A percentile compares a stretch with the other conserved stretches of the same genome.
Conservation (phyloP, 2,329 filamentous ascomycete genomes). For the Huntiella bhutanensis region DNA sequence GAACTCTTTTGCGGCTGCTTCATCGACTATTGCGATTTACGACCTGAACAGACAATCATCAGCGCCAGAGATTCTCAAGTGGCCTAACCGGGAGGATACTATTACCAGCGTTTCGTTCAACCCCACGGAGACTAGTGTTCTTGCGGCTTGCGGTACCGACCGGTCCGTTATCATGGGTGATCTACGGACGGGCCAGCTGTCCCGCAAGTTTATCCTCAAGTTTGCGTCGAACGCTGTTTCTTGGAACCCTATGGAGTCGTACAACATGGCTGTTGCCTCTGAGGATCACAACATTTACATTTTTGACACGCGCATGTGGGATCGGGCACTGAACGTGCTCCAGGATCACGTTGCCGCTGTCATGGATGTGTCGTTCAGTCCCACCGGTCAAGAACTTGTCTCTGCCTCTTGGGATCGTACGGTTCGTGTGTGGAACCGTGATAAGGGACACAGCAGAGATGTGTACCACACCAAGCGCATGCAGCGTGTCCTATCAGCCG, state of each 20-base stretch:
- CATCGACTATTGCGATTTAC: conserved; percentile 67
- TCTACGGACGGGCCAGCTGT: conserved; percentile 64
- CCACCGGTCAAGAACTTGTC: conserved; percentile 84
- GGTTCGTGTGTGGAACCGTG: conserved; percentile 65
- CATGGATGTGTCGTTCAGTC: conserved; percentile 91
- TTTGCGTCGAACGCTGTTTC: conserved; percentile 68
- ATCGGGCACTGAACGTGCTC: conserved; percentile 70
- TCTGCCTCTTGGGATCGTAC: conserved; percentile 75
- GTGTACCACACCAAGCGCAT: conserved; percentile 96
- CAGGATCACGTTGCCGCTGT: conserved; percentile 81
- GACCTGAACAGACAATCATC: conserved; percentile 66
- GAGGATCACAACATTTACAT: conserved; percentile 82
- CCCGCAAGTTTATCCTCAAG: conserved; percentile 62
- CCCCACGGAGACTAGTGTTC: conserved; percentile 76
- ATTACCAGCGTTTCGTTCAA: conserved; percentile 83
- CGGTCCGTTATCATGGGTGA: conserved; percentile 82
- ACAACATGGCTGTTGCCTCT: conserved; percentile 82
- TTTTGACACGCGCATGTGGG: conserved; percentile 87
- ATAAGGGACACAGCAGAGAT: conserved; percentile 69
- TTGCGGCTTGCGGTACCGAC: conserved; percentile 72
- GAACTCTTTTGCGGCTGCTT: conserved; percentile 63
- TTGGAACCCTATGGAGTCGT: conserved; percentile 95
- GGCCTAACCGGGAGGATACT: conserved; percentile 79
- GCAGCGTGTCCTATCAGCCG: conserved; percentile 77
- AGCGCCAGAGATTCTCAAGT: conserved; percentile 63